Evolutionary conservation across 1,284 basidiomycete genomes (phyloP), one percentile per base, ranked within the genome.

Genomic region (Neolentinus lepideus): DNA sequence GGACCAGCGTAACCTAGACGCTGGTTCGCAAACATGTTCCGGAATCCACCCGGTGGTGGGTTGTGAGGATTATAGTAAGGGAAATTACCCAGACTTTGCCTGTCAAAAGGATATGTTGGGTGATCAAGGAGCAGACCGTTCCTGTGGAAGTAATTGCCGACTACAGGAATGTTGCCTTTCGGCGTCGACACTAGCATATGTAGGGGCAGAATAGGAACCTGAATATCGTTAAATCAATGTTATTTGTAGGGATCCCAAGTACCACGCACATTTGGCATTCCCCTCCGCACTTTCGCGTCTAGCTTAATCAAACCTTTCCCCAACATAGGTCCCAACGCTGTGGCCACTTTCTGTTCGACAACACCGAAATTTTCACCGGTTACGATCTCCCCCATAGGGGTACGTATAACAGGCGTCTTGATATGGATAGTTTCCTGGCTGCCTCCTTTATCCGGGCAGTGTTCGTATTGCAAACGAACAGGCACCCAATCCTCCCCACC

Each of bases 31-130:
- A 50, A 50, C 6, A 29, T 8, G 25, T 29, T 50, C 9, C 47
- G 47, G n/a, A 50, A 50, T 26, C 87, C 88, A 12, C 86, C 88
- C 3, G 80, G 79, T 21, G 88, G 88, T 16, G 88, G 88, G 63
- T 87, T 88, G 69, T 98, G 95, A 1, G 93, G 93, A 66, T 98
- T 98, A 56, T 75, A 77, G 70, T 98, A 98, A 60, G 87, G 85
- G 62, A 80, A 82, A 66, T 71, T 82, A 62, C 52, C 69, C 66
- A 92, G 80, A 51, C 85, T 79, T 43, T 78, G 73, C 57, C 76
- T 61, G 61, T 87, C 82, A 59, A 75, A 78, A 16, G 69, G 79
- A 55, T 66, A 78, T 62, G 73, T 80, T 0, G 96, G 96, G 64
- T 96, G 88, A 62, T 94, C 87, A 52, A 98, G 81, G 57, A 88